Base-by-base conservation (phyloP, 1,284 basidiomycete species). In the Ustilago crameri region DNA sequence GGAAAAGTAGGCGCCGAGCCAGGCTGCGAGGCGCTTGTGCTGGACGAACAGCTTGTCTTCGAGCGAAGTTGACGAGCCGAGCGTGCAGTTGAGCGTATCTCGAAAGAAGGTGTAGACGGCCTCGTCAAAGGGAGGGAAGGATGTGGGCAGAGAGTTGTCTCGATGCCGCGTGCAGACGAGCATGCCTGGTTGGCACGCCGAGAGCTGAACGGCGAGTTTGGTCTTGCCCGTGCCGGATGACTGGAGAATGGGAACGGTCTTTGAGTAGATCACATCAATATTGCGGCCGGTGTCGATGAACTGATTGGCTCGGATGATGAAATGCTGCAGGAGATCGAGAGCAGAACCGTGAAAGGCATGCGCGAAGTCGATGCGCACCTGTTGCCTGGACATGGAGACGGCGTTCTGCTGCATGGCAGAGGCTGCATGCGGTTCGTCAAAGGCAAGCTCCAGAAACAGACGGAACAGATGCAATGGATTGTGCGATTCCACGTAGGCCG, bases 141-240 rank as follows among this genome's bases (percentile, higher is more conserved):
- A 43, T 5, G 48, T 50, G 18, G 24, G 32, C 20, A 24, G 32
- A 18, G 15, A 17, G 47, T 42, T 51, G 5, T 18, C 15, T 34
- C 32, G 32, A 5, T 3, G 3, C 27, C 49, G 49, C 26, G 38
- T 42, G 42, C 51, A 52, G 20, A 52, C 15, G 42, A 53, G 51
- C n/a, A 53, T 7, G 23, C 51, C 34, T 17, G 51, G 41, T 24
- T 52, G 51, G 10, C 9, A 35, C 5, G 51, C 51, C 3, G 41
- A 52, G 17, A 53, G 51, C 43, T 53, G 51, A 34, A 53, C 51
- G 44, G 35, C 42, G 26, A 53, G 43, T 43, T 46, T 53, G 20
- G 51, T 53, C n/a, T 53, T 53, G 51, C 51, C 51, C 5, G 51
- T 45, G 24, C 51, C 51, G 14, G 51, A 53, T 5, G 51, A 46